Percentiles rank a stretch among this genome's conserved stretches.
Evolutionary conservation across 1,284 basidiomycete species (phyloP).

Genomic region (Ceratobasidium sp.): DNA sequence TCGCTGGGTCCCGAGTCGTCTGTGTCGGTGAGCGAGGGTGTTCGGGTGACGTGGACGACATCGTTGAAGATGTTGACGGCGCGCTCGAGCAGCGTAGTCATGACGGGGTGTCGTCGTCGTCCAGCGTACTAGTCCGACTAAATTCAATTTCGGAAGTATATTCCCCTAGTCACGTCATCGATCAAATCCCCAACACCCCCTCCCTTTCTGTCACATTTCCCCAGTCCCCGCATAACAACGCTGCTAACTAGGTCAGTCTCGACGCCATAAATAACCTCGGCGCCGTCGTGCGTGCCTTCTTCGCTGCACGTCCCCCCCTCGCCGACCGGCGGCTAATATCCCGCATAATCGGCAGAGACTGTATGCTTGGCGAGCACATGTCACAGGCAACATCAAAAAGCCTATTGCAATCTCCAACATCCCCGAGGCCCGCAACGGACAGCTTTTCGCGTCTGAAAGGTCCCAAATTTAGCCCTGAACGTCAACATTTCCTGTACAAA

Average conservation of each 20-base stretch:
- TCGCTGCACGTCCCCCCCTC: background rate
- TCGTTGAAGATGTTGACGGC: constrained; percentile 18
- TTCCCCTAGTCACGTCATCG: constrained; percentile 34
- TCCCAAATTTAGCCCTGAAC: background rate
- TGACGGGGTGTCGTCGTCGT: constrained; percentile 12
- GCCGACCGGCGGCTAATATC: background rate
- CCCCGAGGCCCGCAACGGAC: constrained; percentile 2
- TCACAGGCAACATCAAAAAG: constrained; percentile 5
- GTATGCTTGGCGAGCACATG: background rate
- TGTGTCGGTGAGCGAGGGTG: constrained; percentile 56
- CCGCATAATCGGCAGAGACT: background rate
- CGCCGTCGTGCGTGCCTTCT: background rate
- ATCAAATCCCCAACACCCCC: constrained; percentile 22
- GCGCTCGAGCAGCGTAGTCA: constrained; percentile 36
- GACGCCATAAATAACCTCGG: background rate
- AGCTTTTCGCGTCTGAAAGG: background rate
- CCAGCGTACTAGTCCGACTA: background rate
- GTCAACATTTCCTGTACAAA: background rate
- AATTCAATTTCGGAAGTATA: constrained; percentile 31
- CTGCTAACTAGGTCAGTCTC: background rate
- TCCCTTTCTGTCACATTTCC: constrained; percentile 15
- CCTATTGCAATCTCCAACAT: constrained; percentile 1
- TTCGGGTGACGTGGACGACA: constrained; percentile 45
- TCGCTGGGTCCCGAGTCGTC: constrained; percentile 51
- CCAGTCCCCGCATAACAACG: background rate